Conservation (phyloP, 2,329 filamentous ascomycete genomes). For the Cladophialophora carrionii region DNA sequence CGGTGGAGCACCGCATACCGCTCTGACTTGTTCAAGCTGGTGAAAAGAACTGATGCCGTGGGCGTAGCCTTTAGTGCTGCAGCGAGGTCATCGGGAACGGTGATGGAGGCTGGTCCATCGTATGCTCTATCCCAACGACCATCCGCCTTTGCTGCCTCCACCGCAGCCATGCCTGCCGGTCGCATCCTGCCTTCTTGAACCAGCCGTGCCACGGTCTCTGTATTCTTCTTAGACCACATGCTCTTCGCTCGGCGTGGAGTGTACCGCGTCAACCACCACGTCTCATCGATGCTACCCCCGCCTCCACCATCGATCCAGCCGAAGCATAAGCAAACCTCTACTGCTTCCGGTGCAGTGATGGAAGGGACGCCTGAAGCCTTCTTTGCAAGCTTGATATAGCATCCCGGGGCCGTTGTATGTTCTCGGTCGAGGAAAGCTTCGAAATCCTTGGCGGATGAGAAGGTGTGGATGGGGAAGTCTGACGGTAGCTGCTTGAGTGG, state of each 20-base stretch:
- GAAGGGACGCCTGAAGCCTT: constrained; percentile 51
- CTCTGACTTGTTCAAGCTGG: constrained; percentile 51
- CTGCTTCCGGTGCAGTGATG: constrained; percentile 54
- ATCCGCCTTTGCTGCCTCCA: constrained; percentile 60
- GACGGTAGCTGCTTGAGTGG: constrained; percentile 30
- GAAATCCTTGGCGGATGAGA: constrained; percentile 41
- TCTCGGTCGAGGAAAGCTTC: constrained; percentile 50
- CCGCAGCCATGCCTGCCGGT: constrained; percentile 52
- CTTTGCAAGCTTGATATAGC: constrained; percentile 58
- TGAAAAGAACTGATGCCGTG: constrained; percentile 48
- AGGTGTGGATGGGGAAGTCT: constrained; percentile 41
- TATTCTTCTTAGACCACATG: constrained; percentile 64
- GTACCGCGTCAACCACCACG: constrained; percentile 60
- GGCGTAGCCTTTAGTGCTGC: constrained; percentile 47
- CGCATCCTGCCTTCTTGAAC: constrained; percentile 55
- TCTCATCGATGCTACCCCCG: constrained; percentile 50
- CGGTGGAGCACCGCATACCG: constrained; percentile 54
- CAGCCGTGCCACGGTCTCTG: constrained; percentile 55
- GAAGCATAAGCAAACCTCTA: constrained; percentile 62
- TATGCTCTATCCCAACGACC: constrained; percentile 64
- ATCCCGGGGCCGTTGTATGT: constrained; percentile 43
- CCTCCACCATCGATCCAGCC: constrained; percentile 66
- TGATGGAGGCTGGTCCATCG: constrained; percentile 53
- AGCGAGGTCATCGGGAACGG: constrained; percentile 56
- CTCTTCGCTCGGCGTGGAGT: constrained; percentile 60